A percentile compares a stretch with the other conserved stretches of the same genome.
Evolutionary conservation across 129 eudicot species (phyloP).

Genomic region (Cynara cardunculus): DNA sequence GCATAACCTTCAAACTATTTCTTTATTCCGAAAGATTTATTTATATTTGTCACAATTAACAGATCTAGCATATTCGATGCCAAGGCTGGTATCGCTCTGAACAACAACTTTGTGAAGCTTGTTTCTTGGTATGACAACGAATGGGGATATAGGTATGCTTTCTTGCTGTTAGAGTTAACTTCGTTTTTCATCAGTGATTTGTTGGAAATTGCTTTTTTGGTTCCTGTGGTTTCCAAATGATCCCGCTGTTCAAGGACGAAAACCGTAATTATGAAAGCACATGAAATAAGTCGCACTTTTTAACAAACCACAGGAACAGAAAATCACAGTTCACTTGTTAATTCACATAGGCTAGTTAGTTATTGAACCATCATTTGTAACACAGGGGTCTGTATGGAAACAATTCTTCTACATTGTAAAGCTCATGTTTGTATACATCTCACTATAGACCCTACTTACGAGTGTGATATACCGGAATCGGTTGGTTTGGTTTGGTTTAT

Average conservation of each 20-base stretch:
- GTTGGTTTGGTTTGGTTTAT: neutral
- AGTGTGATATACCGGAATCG: neutral
- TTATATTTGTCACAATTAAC: neutral
- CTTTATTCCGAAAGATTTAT: neutral
- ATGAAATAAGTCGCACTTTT: neutral
- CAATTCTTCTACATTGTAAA: neutral
- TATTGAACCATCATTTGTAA: neutral
- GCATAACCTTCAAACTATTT: too few relatives aligned
- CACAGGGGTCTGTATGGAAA: neutral
- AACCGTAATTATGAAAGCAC: too few relatives aligned
- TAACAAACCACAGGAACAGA: too few relatives aligned
- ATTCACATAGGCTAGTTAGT: neutral
- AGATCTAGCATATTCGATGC: conserved; percentile 83
- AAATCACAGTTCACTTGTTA: neutral
- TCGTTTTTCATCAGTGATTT: too few relatives aligned
- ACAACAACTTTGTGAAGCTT: conserved; percentile 71
- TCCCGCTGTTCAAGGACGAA: too few relatives aligned
- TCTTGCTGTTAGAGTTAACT: neutral
- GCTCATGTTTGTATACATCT: neutral
- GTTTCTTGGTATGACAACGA: conserved; percentile 93
- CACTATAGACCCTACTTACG: neutral
- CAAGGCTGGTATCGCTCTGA: conserved; percentile 85
- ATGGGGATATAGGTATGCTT: conserved; percentile 82
- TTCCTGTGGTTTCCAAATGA: neutral
- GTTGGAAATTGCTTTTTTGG: neutral